A percentile compares a stretch with the other conserved stretches of the same genome.
phyloP scores from a whole-genome alignment of 306 rosid species.

The Prunus persica region Prunus_persica_NCBIv2 NC_034016.1:12261501-12262000 shows the following conservation, averaged over 20 bases:
- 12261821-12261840: conserved; percentile 27
- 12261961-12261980: conserved; percentile 6
- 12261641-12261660: conserved; percentile 84
- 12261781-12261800: conserved; percentile 12
- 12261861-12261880: conserved; percentile 18
- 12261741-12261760: neutral
- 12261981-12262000: neutral
- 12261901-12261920: conserved; percentile 14
- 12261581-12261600: conserved; percentile 68
- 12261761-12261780: neutral
- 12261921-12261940: conserved; percentile 23
- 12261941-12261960: conserved; percentile 14
- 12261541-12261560: too few species aligned
- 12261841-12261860: conserved; percentile 29
- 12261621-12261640: conserved; percentile 58
- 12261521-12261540: too few species aligned
- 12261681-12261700: conserved; percentile 74
- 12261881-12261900: conserved; percentile 22
- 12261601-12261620: conserved; percentile 55
- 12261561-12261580: conserved; percentile 39
- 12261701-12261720: conserved; percentile 27
- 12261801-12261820: conserved; percentile 23
- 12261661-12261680: conserved; percentile 85
- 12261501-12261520: neutral
- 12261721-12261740: neutral